phyloP scores from a whole-genome alignment of 2,329 filamentous ascomycete genomes.

The Colletotrichum falcatum region DNA sequence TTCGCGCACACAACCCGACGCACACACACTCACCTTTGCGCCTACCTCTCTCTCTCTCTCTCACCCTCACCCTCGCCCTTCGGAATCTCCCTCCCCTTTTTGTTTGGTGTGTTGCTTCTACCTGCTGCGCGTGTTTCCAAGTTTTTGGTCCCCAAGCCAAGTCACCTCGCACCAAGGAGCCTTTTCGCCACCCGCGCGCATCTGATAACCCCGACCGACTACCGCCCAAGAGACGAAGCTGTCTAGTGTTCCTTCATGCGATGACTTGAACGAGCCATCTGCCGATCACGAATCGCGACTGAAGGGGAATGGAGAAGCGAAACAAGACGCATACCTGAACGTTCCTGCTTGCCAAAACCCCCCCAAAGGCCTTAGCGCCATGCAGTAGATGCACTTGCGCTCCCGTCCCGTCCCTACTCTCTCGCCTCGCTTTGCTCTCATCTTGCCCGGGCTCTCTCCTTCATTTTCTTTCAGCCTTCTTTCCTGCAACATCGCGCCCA shows the following conservation, averaged over 20 bases:
- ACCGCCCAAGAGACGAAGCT: not conserved
- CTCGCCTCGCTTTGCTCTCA: slow-evolving; percentile 13
- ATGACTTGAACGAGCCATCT: slow-evolving; percentile 39
- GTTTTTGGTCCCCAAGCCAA: slow-evolving; percentile 10
- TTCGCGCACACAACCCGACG: slow-evolving; percentile 25
- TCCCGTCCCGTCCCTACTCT: slow-evolving; percentile 39
- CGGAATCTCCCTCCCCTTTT: slow-evolving; percentile 3
- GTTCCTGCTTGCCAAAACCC: slow-evolving; percentile 38
- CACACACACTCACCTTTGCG: slow-evolving; percentile 39
- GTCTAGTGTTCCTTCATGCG: slow-evolving; percentile 13
- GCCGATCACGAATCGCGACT: slow-evolving; percentile 39
- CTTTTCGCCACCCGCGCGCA: slow-evolving; percentile 33
- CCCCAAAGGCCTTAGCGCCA: slow-evolving; percentile 39
- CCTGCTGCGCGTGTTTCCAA: slow-evolving; percentile 29
- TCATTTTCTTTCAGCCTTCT: slow-evolving; percentile 26
- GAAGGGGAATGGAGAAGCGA: slow-evolving; percentile 40
- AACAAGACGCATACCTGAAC: slow-evolving; percentile 39
- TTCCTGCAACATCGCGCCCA: slow-evolving; percentile 35
- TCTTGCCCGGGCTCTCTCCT: slow-evolving; percentile 33
- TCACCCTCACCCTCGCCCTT: not conserved
- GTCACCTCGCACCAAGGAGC: slow-evolving; percentile 2
- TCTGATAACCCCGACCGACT: slow-evolving; percentile 14
- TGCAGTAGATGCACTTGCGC: slow-evolving; percentile 42
- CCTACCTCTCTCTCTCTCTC: slow-evolving; percentile 19
- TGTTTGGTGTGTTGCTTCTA: slow-evolving; percentile 13